These are phyloP conservation scores for Ophiostoma montium DNA, from an alignment of 2,329 filamentous ascomycete genomes.

Conservation along the genomic window DNA sequence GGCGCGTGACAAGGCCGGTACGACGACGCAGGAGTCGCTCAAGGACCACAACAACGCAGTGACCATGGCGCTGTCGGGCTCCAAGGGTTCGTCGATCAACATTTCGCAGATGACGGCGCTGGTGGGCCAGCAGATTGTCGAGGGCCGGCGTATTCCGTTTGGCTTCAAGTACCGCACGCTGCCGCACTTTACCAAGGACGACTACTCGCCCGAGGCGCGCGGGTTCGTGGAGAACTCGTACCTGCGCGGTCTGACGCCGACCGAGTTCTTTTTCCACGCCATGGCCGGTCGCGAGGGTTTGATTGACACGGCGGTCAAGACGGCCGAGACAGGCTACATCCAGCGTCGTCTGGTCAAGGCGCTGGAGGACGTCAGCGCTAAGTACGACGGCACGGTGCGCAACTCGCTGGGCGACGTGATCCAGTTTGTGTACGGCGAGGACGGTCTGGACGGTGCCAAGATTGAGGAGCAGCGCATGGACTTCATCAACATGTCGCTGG, in stretches of 20 bases:
- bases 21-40: slow-evolving; percentile 75
- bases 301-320: slow-evolving; percentile 98
- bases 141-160: slow-evolving; percentile 97
- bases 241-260: slow-evolving; percentile 82
- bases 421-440: slow-evolving; percentile 95
- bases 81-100: slow-evolving; percentile 98
- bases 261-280: slow-evolving; percentile 98
- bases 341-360: slow-evolving; percentile 97
- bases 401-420: slow-evolving; percentile 95
- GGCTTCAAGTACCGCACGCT: slow-evolving; percentile 97
- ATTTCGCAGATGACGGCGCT: slow-evolving; percentile 99
- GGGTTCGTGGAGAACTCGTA: slow-evolving; percentile 99
- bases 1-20: slow-evolving; percentile 93
- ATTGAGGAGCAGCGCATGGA: slow-evolving; percentile 92
- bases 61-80: slow-evolving; percentile 90
- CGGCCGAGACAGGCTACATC: slow-evolving; percentile 96
- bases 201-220: slow-evolving; percentile 92
- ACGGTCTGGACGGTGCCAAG: slow-evolving; percentile 81
- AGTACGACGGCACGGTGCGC: slow-evolving; percentile 92
- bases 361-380: slow-evolving; percentile 91
- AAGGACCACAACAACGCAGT: slow-evolving; percentile 96
- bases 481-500: slow-evolving; percentile 65
- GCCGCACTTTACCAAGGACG: slow-evolving; percentile 97
- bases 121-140: slow-evolving; percentile 94
- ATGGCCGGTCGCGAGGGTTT: slow-evolving; percentile 99